These are phyloP conservation scores for Globisporangium recalcitrans DNA, from an alignment of 352 stramenopile genomes.

Conservation along the genomic window DNA sequence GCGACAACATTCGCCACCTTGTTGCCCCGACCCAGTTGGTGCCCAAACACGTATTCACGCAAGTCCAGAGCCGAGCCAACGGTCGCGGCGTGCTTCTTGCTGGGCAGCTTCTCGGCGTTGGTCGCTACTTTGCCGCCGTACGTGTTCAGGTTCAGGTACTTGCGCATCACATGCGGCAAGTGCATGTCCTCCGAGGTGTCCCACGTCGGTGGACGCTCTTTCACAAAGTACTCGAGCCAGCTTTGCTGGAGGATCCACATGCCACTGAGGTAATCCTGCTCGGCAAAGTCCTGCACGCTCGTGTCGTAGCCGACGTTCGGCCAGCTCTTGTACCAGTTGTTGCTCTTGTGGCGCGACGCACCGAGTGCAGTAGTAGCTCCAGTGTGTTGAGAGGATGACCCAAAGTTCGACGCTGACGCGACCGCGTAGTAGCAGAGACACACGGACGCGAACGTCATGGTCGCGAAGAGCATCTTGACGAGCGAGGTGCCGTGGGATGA, in stretches of 20 bases:
- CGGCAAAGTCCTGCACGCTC: slow-evolving; percentile 25
- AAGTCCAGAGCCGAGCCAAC: slow-evolving; percentile 42
- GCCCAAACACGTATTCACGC: slow-evolving; percentile 55
- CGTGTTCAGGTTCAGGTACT: slow-evolving; percentile 62
- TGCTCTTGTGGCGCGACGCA: background rate
- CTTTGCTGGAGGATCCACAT: slow-evolving; percentile 65
- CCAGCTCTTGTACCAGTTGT: slow-evolving; percentile 45
- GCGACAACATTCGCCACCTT: slow-evolving; percentile 43
- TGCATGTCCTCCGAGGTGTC: slow-evolving; percentile 60
- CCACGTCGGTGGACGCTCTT: slow-evolving; percentile 46
- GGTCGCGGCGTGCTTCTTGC: slow-evolving; percentile 39
- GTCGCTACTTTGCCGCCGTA: slow-evolving; percentile 48
- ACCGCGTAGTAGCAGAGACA: slow-evolving; percentile 14
- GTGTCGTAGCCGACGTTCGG: slow-evolving; percentile 28
- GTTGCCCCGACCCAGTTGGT: slow-evolving; percentile 53
- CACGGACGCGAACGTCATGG: slow-evolving; percentile 3
- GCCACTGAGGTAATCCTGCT: slow-evolving; percentile 57
- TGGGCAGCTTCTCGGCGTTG: slow-evolving; percentile 19
- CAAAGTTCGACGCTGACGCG: background rate
- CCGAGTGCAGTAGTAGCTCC: background rate
- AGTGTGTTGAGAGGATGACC: background rate
- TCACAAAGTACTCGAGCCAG: slow-evolving; percentile 63
- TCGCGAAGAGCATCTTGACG: slow-evolving; percentile 9
- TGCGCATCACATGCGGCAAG: slow-evolving; percentile 53
- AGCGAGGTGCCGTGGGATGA: background rate